These are phyloP conservation scores for Citrullus amarus DNA, from an alignment of 306 rosid genomes.

Conservation along the genomic window DNA sequence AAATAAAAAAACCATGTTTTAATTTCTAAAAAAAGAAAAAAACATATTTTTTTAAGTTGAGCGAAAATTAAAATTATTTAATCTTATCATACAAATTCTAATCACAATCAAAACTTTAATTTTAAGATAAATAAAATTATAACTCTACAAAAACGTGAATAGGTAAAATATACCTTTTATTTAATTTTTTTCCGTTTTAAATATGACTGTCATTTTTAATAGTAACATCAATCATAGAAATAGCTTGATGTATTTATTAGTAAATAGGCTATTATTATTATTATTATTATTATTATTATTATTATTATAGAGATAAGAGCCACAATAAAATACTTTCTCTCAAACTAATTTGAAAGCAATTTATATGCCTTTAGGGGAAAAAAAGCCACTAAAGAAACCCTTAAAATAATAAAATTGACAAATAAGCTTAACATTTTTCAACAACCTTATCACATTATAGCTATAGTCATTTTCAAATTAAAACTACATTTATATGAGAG, in stretches of 20 bases:
- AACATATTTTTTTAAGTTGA: too few relatives aligned
- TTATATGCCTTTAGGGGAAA: background rate
- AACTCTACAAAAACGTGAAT: background rate
- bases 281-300: too few relatives aligned
- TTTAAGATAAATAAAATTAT: background rate
- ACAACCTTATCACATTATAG: slow-evolving; percentile 1
- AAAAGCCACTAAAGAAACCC: background rate
- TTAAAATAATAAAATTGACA: slow-evolving; percentile 3
- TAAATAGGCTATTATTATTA: background rate
- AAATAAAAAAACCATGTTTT: too few relatives aligned
- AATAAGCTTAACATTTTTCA: background rate
- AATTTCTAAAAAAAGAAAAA: too few relatives aligned
- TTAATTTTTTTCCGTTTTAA: background rate
- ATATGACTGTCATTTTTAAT: background rate
- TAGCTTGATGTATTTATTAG: background rate
- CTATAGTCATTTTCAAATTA: background rate
- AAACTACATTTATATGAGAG: background rate
- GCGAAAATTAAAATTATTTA: too few relatives aligned
- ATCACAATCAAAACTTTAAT: background rate
- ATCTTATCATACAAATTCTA: background rate
- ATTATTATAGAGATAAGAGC: background rate
- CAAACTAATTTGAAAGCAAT: background rate
- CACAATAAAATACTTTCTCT: background rate
- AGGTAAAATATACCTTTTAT: background rate
- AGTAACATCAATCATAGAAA: background rate